phyloP scores from a whole-genome alignment of 2,329 filamentous ascomycete genomes.

The Cercospora janseana region DNA sequence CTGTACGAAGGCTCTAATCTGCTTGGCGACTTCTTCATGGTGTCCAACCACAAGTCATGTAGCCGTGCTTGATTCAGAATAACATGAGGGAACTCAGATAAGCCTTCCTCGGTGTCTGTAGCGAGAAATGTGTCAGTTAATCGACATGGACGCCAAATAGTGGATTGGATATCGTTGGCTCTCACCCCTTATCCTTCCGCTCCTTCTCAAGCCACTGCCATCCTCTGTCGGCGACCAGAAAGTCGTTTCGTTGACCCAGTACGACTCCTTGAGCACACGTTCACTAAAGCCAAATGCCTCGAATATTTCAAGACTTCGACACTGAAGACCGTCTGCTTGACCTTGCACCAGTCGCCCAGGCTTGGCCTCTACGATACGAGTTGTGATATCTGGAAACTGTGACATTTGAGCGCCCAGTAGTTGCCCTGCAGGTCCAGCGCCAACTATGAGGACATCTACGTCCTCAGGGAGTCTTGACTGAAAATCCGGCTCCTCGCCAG shows the following conservation, averaged over 20 bases:
- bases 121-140: no score
- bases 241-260: slow-evolving; percentile 63
- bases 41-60: slow-evolving; percentile 50
- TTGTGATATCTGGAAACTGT: slow-evolving; percentile 48
- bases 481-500: slow-evolving; percentile 32
- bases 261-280: slow-evolving; percentile 63
- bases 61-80: slow-evolving; percentile 71
- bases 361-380: slow-evolving; percentile 47
- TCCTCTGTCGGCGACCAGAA: slow-evolving; percentile 61
- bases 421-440: slow-evolving; percentile 50
- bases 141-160: no score
- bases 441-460: slow-evolving; percentile 51
- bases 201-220: slow-evolving; percentile 55
- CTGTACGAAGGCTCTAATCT: slow-evolving; percentile 35
- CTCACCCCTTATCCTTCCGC: slow-evolving; percentile 53
- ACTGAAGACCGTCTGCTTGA: slow-evolving; percentile 59
- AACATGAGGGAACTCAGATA: slow-evolving; percentile 64
- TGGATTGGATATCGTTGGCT: no score
- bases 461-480: slow-evolving; percentile 36
- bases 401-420: slow-evolving; percentile 54
- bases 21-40: slow-evolving; percentile 36
- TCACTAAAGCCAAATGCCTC: slow-evolving; percentile 69
- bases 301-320: slow-evolving; percentile 69
- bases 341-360: slow-evolving; percentile 36
- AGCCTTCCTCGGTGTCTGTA: slow-evolving; percentile 60